phyloP scores from a whole-genome alignment of 441 rosid genomes.

The Hura crepitans region DNA sequence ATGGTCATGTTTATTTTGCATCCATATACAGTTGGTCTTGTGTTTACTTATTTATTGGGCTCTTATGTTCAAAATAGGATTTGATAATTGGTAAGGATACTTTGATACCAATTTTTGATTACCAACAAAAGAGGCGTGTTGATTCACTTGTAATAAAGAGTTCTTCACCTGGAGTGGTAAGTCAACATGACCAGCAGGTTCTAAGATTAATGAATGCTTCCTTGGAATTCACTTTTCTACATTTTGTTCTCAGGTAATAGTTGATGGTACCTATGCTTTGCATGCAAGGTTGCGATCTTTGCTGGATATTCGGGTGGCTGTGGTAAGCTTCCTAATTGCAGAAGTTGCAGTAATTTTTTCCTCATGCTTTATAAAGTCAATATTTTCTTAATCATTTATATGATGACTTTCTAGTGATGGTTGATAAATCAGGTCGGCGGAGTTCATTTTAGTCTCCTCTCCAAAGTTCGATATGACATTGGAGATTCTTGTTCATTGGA shows the following conservation, averaged over 20 bases:
- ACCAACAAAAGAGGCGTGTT: constrained; percentile 65
- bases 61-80: constrained; percentile 55
- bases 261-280: constrained; percentile 96
- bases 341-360: constrained; percentile 4
- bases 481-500: constrained; percentile 95
- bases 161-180: constrained; percentile 78
- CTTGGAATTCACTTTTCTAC: constrained; percentile 20
- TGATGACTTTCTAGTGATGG: constrained; percentile 24
- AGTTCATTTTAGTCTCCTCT: constrained; percentile 96
- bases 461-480: constrained; percentile 93
- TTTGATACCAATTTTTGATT: constrained; percentile 76
- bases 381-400: constrained; percentile 11
- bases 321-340: constrained; percentile 46
- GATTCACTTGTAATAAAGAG: constrained; percentile 57
- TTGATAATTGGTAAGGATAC: constrained; percentile 72
- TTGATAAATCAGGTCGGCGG: constrained; percentile 80
- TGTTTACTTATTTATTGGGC: constrained; percentile 13
- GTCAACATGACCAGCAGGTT: constrained; percentile 23
- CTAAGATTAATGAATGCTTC: constrained; percentile 18
- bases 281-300: constrained; percentile 92
- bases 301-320: constrained; percentile 98
- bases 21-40: constrained; percentile 7
- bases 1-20: background rate
- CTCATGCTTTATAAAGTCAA: constrained; percentile 15
- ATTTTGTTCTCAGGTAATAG: constrained; percentile 62